Conservation (phyloP, 306 rosid species). For the Hippophae tibetana region DNA sequence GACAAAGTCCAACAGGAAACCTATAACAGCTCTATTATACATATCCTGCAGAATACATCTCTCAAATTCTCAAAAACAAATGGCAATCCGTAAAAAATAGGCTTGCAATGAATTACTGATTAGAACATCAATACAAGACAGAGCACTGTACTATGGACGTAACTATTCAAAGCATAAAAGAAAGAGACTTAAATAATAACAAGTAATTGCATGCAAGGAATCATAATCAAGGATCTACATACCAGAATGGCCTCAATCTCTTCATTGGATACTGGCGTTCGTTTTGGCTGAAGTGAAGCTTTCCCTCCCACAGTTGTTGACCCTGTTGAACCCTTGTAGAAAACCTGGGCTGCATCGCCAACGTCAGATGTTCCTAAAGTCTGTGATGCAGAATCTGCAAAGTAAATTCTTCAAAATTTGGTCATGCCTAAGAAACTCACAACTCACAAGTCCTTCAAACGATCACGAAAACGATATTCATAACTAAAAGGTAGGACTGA, state of each 20-base stretch:
- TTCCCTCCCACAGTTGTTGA: slow-evolving; percentile 59
- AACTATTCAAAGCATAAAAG: not conserved
- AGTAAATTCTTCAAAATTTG: not conserved
- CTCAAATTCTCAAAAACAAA: no score
- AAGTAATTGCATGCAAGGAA: slow-evolving; percentile 2
- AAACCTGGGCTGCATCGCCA: slow-evolving; percentile 25
- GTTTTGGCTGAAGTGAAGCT: slow-evolving; percentile 88
- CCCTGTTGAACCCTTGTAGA: slow-evolving; percentile 44
- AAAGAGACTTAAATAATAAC: not conserved
- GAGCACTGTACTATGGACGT: no score
- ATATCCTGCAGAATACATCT: no score
- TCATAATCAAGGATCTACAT: slow-evolving; percentile 15
- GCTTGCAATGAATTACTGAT: no score
- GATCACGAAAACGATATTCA: not conserved
- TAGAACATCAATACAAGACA: no score
- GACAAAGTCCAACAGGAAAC: no score
- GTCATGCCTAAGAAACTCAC: not conserved
- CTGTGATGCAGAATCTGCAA: slow-evolving; percentile 54
- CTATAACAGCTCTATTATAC: no score
- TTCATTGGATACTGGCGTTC: slow-evolving; percentile 72
- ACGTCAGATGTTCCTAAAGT: slow-evolving; percentile 22
- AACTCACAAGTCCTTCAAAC: not conserved
- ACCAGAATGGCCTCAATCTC: slow-evolving; percentile 96
- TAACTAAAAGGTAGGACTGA: no score
- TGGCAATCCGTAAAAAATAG: no score